Base-by-base conservation (phyloP, 1,139 yeast species). In the Yamadazyma triangularis region DNA sequence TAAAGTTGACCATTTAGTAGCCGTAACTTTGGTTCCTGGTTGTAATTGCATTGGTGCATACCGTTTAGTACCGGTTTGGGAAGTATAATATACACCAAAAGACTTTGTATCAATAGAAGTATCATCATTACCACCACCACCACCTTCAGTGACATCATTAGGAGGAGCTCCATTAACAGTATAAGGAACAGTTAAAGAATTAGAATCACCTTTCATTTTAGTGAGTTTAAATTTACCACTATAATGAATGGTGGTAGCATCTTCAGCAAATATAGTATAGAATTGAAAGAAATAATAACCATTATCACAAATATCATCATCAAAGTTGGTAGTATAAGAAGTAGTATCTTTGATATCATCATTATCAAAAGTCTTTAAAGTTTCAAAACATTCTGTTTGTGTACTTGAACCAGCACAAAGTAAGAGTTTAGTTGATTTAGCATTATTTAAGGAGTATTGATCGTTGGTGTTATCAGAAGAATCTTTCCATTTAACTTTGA, bases 41-140 rank as follows among this genome's bases (percentile, higher is more conserved):
- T 87, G 48, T 36, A 66, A 56, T 59, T 87, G 96, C 95, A 88
- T 87, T 30, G 96, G 95, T 1, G 96, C 96, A 56, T 62, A 85
- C 52, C 86, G 70, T 2, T 81, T 73, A 29, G 42, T 56, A 23
- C 94, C 94, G 0, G 94, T 82, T 61, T 88, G 96, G 37, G 49
- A 39, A 2, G 88, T 73, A 57, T 87, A 88, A 4, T 88, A 69
- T 7, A 85, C 43, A 8, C 62, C 34, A 38, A 64, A 66, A 4
- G 69, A 62, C 10, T 41, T 28, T 4, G 66, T 52, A 40, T 61
- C 47, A 29, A 53, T 28, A n/a, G n/a, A n/a, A n/a, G n/a, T n/a
- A n/a, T n/a, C n/a, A 18, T 53, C 40, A 8, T 56, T 50, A 11
- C 66, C 61, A 4, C 42, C 47, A n/a, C n/a, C n/a, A 15, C 34